Evolutionary conservation across 345 rosid species (phyloP), one percentile per base, ranked within the genome.

Genomic region (Arabis hirsuta): DNA sequence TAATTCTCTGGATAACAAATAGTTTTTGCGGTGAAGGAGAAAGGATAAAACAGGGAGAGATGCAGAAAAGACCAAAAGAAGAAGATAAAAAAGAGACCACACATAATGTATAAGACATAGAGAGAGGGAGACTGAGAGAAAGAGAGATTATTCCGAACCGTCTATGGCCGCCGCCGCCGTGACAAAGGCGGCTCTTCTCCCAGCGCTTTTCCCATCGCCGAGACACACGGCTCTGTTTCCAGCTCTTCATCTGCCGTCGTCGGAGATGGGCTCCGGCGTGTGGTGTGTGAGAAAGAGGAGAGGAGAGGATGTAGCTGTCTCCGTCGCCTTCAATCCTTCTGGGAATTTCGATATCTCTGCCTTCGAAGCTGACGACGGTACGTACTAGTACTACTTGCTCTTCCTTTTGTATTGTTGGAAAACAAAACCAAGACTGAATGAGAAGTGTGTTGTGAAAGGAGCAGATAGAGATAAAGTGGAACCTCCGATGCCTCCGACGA

Each of bases 301-400:
- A 47, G 53, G 51, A 27, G 59, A 50, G 13, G 73, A 77, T 45
- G 69, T 86, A 67, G 39, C 88, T 4, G 83, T 76, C 71, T 84
- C 92, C 0, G 92, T 90, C 24, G 78, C 97, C 9, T 90, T 90
- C 89, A 82, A 93, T 54, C 98, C 96, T 42, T 86, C 96, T 0
- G 89, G 97, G n/a, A 89, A 85, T 63, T 93, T 84, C 67, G 94
- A 93, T 78, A 79, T 93, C 67, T 82, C 96, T 38, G 65, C 84
- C 32, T 79, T 67, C 12, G 89, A 71, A 1, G 78, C 76, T 29
- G 82, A 82, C 20, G 79, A 84, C 9, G 90, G 95, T 88, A 71
- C 63, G 45, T 19, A n/a, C 42, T 19, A 19, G 4, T 16, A 34
- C 38, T 27, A 3, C 5, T 42, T 20, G 46, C 34, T 44, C 10